Evolutionary conservation across 2,329 filamentous ascomycete species (phyloP).

Genomic region (Iodosphaeria phyllophila): DNA sequence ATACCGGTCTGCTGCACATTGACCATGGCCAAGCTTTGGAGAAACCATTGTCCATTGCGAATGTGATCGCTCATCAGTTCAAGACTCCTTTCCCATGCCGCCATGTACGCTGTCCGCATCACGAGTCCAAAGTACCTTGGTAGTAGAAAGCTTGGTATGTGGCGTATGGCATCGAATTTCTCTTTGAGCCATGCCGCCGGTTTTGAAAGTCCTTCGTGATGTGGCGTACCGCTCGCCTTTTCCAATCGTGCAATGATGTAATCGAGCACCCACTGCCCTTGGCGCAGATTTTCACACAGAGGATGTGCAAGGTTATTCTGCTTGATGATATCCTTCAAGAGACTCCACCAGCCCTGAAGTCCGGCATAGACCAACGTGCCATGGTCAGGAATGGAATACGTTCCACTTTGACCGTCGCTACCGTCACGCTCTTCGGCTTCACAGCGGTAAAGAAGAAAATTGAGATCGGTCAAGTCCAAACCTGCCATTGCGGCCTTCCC

Average conservation of each 20-base stretch:
- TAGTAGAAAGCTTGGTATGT: slow-evolving; percentile 72
- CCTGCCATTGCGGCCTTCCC: slow-evolving; percentile 61
- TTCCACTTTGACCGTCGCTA: slow-evolving; percentile 66
- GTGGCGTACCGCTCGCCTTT: slow-evolving; percentile 42
- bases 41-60: slow-evolving; percentile 66
- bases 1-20: slow-evolving; percentile 81
- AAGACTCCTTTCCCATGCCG: slow-evolving; percentile 61
- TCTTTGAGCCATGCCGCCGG: slow-evolving; percentile 65
- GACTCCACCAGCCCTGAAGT: slow-evolving; percentile 96
- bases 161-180: slow-evolving; percentile 70
- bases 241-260: slow-evolving; percentile 69
- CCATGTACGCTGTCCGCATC: slow-evolving; percentile 71
- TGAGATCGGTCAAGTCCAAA: slow-evolving; percentile 65
- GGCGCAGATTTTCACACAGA: slow-evolving; percentile 77
- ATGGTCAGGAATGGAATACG: slow-evolving; percentile 69
- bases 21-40: slow-evolving; percentile 77
- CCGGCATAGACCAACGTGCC: slow-evolving; percentile 85
- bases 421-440: slow-evolving; percentile 73
- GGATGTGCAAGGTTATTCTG: slow-evolving; percentile 88
- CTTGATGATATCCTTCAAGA: slow-evolving; percentile 65
- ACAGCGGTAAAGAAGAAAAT: slow-evolving; percentile 79
- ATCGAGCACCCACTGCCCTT: slow-evolving; percentile 84
- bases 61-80: slow-evolving; percentile 65
- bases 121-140: slow-evolving; percentile 88
- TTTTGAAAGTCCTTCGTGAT: slow-evolving; percentile 41